These are phyloP conservation scores for Collybia nuda DNA, from an alignment of 768 basidiomycete genomes.

Conservation along the genomic window DNA sequence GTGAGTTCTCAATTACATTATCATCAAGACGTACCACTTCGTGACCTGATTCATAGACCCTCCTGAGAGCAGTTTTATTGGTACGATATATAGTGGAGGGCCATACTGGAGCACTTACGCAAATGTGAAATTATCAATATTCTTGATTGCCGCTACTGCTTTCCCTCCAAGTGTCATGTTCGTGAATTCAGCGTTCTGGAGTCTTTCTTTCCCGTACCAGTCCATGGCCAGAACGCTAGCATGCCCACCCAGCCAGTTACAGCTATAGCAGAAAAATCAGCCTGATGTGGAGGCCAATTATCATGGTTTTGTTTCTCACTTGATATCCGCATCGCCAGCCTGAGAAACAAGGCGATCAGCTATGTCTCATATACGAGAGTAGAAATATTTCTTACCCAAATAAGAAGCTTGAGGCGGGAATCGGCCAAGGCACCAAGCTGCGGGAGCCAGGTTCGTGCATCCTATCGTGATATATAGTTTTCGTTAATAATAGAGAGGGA, in stretches of 20 bases:
- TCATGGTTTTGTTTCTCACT: constrained; percentile 24
- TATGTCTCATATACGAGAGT: not conserved
- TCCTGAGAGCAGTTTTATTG: constrained; percentile 24
- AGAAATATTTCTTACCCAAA: constrained; percentile 38
- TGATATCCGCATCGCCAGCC: constrained; percentile 48
- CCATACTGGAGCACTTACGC: constrained; percentile 44
- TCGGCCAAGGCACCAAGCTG: constrained; percentile 47
- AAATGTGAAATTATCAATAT: constrained; percentile 67
- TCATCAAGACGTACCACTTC: constrained; percentile 50
- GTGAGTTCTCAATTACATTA: not conserved
- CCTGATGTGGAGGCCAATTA: not conserved
- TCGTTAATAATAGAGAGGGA: not conserved
- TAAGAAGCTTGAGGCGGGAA: constrained; percentile 38
- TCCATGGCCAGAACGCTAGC: constrained; percentile 42
- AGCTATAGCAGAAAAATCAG: constrained; percentile 19
- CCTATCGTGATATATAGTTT: constrained; percentile 24
- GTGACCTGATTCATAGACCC: constrained; percentile 59
- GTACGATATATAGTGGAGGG: not conserved
- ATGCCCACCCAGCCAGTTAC: constrained; percentile 44
- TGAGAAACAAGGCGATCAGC: constrained; percentile 4
- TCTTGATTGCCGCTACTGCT: constrained; percentile 58
- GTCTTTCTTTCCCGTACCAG: constrained; percentile 42
- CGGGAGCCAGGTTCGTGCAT: constrained; percentile 54
- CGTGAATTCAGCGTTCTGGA: constrained; percentile 35
- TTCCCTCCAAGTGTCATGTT: constrained; percentile 59